A percentile compares a stretch with the other conserved stretches of the same genome.
phyloP scores from a whole-genome alignment of 257 asterid genomes.

The Penstemon barbatus region DNA sequence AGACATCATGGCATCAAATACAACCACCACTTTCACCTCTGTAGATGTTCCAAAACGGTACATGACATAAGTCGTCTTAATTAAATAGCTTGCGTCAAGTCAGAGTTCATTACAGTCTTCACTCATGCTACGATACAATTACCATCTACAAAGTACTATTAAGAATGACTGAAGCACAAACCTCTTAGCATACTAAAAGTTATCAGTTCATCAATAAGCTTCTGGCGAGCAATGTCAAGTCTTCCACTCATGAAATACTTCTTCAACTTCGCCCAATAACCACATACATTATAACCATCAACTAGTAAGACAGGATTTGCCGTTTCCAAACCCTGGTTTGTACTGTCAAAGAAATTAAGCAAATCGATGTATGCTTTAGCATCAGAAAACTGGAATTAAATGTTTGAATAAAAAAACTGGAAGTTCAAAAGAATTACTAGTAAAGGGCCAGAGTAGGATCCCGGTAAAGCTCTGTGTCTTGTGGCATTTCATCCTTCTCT shows the following conservation, averaged over 20 bases:
- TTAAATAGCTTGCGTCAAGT: background rate
- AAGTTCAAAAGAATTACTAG: constrained; percentile 52
- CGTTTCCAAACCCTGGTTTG: constrained; percentile 75
- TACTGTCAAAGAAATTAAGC: constrained; percentile 46
- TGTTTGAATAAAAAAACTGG: constrained; percentile 32
- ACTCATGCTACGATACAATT: background rate
- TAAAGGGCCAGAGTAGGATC: constrained; percentile 83
- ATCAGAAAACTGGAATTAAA: constrained; percentile 22
- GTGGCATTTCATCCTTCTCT: constrained; percentile 83
- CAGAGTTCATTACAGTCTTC: background rate
- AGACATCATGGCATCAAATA: constrained; percentile 98
- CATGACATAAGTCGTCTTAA: constrained; percentile 26
- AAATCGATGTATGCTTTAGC: constrained; percentile 20
- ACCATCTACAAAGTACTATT: background rate
- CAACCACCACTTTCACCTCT: constrained; percentile 98
- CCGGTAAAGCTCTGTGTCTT: constrained; percentile 68
- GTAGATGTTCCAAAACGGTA: constrained; percentile 37
- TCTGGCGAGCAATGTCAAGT: constrained; percentile 93
- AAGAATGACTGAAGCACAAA: constrained; percentile 40
- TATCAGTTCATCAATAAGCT: constrained; percentile 87
- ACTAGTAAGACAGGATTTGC: constrained; percentile 89
- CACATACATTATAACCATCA: constrained; percentile 97
- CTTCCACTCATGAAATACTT: constrained; percentile 82
- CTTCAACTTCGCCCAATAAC: constrained; percentile 94
- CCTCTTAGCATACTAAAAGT: constrained; percentile 88